Conservation (phyloP, 2,329 filamentous ascomycete genomes). For the Myriosclerotinia scirpicola region DNA sequence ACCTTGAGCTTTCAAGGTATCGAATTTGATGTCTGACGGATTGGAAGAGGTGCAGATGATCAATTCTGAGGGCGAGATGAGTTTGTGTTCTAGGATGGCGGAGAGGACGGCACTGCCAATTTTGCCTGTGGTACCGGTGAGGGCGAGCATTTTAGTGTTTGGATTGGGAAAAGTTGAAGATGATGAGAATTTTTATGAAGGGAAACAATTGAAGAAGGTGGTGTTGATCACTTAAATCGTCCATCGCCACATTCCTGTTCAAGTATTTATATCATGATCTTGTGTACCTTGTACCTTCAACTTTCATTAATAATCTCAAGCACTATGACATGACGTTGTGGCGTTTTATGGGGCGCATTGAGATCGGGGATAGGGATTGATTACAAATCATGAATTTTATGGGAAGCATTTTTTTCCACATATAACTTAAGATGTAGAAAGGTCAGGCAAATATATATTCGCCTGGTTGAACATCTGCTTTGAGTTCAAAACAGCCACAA, state of each 20-base stretch:
- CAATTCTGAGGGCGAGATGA: slow-evolving; percentile 22
- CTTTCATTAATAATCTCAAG: background rate
- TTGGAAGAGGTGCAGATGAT: slow-evolving; percentile 27
- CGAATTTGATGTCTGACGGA: slow-evolving; percentile 42
- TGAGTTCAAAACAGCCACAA: background rate
- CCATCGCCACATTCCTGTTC: background rate
- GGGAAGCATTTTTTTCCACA: background rate
- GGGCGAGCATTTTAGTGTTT: slow-evolving; percentile 22
- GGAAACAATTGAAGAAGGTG: background rate
- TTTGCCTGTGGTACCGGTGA: slow-evolving; percentile 28
- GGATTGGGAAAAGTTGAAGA: no score
- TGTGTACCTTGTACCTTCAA: background rate
- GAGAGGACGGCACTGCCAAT: slow-evolving; percentile 27
- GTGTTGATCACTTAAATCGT: background rate
- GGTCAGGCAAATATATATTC: background rate
- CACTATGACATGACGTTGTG: background rate
- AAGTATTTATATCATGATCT: slow-evolving; percentile 5
- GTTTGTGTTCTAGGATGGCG: slow-evolving; percentile 24
- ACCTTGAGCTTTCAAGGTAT: slow-evolving; percentile 30
- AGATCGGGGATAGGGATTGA: background rate
- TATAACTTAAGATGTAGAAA: background rate
- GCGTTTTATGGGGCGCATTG: background rate
- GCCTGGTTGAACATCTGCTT: background rate
- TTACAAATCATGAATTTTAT: background rate
- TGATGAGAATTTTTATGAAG: fast-evolving